These are phyloP conservation scores for Tolypocladium capitatum DNA, from an alignment of 2,329 filamentous ascomycete species.

Conservation along the genomic window DNA sequence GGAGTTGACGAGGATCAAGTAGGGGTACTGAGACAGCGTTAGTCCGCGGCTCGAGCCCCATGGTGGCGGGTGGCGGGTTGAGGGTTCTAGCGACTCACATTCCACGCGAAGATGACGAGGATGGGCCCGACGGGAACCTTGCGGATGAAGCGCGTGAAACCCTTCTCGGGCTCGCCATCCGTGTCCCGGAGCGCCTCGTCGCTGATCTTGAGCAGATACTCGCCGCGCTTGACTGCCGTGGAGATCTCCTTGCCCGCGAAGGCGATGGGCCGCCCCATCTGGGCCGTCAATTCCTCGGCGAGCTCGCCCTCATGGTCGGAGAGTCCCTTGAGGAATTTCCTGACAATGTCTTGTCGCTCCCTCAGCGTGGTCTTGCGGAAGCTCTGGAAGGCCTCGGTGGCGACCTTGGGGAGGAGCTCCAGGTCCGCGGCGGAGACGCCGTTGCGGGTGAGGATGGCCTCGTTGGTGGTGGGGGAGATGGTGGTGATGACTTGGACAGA, in stretches of 20 bases:
- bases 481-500: constrained; percentile 56
- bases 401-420: constrained; percentile 54
- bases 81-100: constrained; percentile 49
- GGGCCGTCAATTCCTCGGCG: constrained; percentile 73
- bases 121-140: constrained; percentile 82
- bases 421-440: constrained; percentile 61
- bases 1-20: constrained; percentile 85
- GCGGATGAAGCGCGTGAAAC: constrained; percentile 81
- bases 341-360: constrained; percentile 68
- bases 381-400: constrained; percentile 61
- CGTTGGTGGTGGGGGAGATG: constrained; percentile 82
- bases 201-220: constrained; percentile 77
- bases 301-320: constrained; percentile 63
- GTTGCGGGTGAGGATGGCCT: constrained; percentile 66
- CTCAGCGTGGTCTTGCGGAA: constrained; percentile 64
- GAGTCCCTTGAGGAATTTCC: constrained; percentile 62
- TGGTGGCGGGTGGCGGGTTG: too few relatives aligned
- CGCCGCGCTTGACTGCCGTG: constrained; percentile 72
- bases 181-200: constrained; percentile 68
- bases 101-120: constrained; percentile 89
- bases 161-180: constrained; percentile 68
- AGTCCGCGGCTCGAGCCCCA: not conserved
- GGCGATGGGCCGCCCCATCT: constrained; percentile 89
- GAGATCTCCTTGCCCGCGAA: constrained; percentile 74
- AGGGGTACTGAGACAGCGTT: constrained; percentile 58